These are phyloP conservation scores for Daldinia caldariorum DNA, from an alignment of 495 filamentous ascomycete genomes.

Conservation along the genomic window DNA sequence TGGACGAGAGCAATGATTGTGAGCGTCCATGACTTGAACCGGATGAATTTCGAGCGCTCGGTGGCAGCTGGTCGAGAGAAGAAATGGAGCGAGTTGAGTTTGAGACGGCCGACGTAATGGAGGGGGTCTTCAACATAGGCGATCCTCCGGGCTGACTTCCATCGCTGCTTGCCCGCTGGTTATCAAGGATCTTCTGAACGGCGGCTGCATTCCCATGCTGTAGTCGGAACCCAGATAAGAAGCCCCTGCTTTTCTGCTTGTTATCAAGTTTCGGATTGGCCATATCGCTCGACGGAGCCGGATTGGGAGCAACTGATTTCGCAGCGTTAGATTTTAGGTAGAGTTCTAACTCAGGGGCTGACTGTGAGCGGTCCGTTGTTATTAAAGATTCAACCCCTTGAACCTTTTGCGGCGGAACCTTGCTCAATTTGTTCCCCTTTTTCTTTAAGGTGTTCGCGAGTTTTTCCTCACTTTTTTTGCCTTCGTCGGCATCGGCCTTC, in stretches of 20 bases:
- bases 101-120: slow-evolving; percentile 38
- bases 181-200: slow-evolving; percentile 43
- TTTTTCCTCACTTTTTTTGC: slow-evolving; percentile 55
- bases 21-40: slow-evolving; percentile 44
- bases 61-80: slow-evolving; percentile 44
- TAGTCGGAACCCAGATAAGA: slow-evolving; percentile 43
- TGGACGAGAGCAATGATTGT: slow-evolving; percentile 48
- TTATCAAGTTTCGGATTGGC: slow-evolving; percentile 25
- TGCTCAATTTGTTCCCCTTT: slow-evolving; percentile 51
- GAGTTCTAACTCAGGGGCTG: slow-evolving; percentile 40
- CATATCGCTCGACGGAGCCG: slow-evolving; percentile 22
- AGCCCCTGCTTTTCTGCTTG: slow-evolving; percentile 44
- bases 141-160: slow-evolving; percentile 14
- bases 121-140: slow-evolving; percentile 36
- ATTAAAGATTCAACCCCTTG: slow-evolving; percentile 35
- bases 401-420: slow-evolving; percentile 44
- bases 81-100: slow-evolving; percentile 49
- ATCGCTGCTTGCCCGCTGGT: slow-evolving; percentile 26
- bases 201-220: slow-evolving; percentile 46
- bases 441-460: slow-evolving; percentile 52
- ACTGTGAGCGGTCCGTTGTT: slow-evolving; percentile 38
- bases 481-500: slow-evolving; percentile 55
- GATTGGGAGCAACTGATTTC: slow-evolving; percentile 23
- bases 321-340: slow-evolving; percentile 33
- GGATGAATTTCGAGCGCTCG: slow-evolving; percentile 33